Base-by-base conservation (phyloP, 768 basidiomycete species). In the Boletus eberwhitei region DNA sequence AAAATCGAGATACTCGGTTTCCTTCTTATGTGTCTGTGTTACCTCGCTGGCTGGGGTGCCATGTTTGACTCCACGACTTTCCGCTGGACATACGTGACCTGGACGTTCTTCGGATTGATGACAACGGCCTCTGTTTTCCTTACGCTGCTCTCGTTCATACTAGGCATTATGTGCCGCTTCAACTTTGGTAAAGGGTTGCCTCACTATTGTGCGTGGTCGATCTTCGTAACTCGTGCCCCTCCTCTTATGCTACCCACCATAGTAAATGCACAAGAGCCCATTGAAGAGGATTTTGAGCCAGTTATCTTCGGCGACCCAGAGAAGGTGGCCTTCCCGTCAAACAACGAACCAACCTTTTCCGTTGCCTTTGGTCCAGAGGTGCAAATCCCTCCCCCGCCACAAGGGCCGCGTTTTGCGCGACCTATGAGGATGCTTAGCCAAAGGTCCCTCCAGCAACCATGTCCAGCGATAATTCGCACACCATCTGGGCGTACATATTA, bases 171-270 rank as follows among this genome's bases (percentile, higher is more conserved):
- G 57, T 90, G 88, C 66, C 79, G 84, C 35, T 66, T 81, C 62
- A 90, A 91, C 73, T 91, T 91, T 61, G 87, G 85, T 53, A 88
- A 87, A 68, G 89, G 89, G 22, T 73, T 92, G 54, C 71, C 77
- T 53, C 79, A 78, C 21, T 85, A 86, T 67, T 72, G 88, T 90
- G 58, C 73, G 87, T 71, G 31, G 16, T 34, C 36, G 17, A 47
- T 40, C 22, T 50, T 16, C 26, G 13, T 24, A 31, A 19, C 21
- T 48, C 5, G 34, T 52, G 36, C 36, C 21, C 6, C 48, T 51
- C 43, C 38, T 7, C 52, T 51, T 22, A 58, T 35, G 38, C 46
- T 35, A 46, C 24, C 14, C 34, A 50, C 6, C 35, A 9, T 42
- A 89, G 87, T 89, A 50, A 78, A 81, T 50, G 72, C 75, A 7